Percentiles rank a stretch among this genome's conserved stretches.
Conservation (phyloP, 2,329 filamentous ascomycete genomes). For the Penicillium sp. region DNA sequence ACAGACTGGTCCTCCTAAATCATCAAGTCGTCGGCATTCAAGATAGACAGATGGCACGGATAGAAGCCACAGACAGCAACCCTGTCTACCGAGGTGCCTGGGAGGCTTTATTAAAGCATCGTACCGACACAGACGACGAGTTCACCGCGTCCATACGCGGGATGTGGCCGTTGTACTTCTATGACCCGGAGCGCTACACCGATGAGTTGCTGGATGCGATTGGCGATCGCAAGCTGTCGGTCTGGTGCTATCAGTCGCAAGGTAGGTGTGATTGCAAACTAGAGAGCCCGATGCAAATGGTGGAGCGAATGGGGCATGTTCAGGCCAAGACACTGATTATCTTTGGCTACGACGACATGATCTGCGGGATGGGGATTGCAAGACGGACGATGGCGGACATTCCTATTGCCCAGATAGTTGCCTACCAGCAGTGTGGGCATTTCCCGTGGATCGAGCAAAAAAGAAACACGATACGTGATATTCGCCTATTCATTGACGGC, state of each 20-base stretch:
- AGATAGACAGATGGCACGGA: slow-evolving; percentile 5
- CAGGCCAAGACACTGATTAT: slow-evolving; percentile 27
- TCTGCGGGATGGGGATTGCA: slow-evolving; percentile 20
- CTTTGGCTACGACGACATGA: slow-evolving; percentile 25
- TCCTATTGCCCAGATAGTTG: slow-evolving; percentile 8
- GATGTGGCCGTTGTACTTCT: slow-evolving; percentile 28
- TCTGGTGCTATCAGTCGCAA: slow-evolving; percentile 16
- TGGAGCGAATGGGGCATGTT: slow-evolving; percentile 19
- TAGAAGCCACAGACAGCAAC: neutral
- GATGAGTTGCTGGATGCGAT: slow-evolving; percentile 16
- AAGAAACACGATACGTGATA: slow-evolving; percentile 15
- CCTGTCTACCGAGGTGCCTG: slow-evolving; percentile 7
- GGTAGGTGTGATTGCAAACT: slow-evolving; percentile 8
- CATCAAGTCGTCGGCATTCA: slow-evolving; percentile 23
- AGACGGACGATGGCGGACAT: slow-evolving; percentile 5
- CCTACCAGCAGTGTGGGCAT: slow-evolving; percentile 27
- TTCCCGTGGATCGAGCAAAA: slow-evolving; percentile 30
- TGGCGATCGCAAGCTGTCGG: slow-evolving; percentile 9
- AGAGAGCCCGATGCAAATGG: slow-evolving; percentile 17
- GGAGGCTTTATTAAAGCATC: neutral
- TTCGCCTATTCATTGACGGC: slow-evolving; percentile 11
- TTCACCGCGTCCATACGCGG: slow-evolving; percentile 15
- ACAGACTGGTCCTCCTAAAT: slow-evolving; percentile 24
- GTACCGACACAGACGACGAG: slow-evolving; percentile 16
- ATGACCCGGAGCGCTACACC: slow-evolving; percentile 15